These are phyloP conservation scores for Rhodotorula diobovata DNA, from an alignment of 768 basidiomycete species.

Conservation along the genomic window DNA sequence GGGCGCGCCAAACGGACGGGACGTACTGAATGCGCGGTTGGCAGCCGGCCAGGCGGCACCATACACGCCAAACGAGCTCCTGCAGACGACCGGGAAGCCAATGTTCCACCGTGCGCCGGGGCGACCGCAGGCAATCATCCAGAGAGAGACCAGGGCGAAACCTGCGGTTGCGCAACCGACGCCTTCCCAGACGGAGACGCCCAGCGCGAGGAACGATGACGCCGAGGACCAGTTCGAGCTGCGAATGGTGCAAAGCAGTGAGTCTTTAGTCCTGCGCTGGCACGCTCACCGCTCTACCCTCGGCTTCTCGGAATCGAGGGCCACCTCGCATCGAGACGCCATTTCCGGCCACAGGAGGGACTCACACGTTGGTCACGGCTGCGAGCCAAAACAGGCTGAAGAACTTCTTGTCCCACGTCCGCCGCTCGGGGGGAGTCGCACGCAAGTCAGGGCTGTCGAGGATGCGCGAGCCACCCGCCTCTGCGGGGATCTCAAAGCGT, in stretches of 20 bases:
- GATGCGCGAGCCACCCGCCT: not conserved
- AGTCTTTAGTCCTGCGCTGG: no score
- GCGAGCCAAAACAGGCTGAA: constrained; percentile 15
- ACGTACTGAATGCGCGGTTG: constrained; percentile 43
- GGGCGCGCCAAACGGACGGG: no score
- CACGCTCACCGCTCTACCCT: no score
- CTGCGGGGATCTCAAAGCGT: constrained; percentile 13
- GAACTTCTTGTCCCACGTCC: constrained; percentile 1
- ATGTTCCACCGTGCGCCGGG: constrained; percentile 56
- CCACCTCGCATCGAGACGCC: no score
- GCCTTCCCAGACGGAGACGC: constrained; percentile 6
- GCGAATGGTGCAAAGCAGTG: not conserved
- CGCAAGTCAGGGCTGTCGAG: constrained; percentile 27
- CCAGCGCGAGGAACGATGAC: not conserved
- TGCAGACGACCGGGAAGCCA: constrained; percentile 45
- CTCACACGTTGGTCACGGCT: constrained; percentile 9
- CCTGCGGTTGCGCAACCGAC: constrained; percentile 10
- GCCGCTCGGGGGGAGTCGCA: not conserved
- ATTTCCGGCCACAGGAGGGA: no score
- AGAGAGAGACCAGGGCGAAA: not conserved
- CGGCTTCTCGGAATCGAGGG: no score
- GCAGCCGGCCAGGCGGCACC: constrained; percentile 75
- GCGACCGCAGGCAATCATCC: constrained; percentile 70
- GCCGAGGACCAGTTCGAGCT: not conserved
- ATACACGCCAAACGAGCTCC: constrained; percentile 50